Conservation (phyloP, 2,329 filamentous ascomycete species). For the Dactylellina cionopaga region DNA sequence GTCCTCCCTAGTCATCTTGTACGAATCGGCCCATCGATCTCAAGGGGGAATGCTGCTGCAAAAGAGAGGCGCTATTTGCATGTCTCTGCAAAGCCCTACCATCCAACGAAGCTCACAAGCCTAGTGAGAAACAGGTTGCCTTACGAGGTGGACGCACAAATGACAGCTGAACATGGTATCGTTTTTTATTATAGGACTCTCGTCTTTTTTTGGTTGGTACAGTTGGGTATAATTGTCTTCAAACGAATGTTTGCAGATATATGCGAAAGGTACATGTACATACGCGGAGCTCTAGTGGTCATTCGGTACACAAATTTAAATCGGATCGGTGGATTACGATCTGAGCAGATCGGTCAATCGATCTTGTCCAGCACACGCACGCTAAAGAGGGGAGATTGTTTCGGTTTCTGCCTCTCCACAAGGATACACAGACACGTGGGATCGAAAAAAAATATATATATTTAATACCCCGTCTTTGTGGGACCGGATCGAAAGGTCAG, state of each 20-base stretch:
- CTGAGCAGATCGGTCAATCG: conserved; percentile 46
- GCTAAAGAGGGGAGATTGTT: not conserved
- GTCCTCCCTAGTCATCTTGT: too few relatives aligned
- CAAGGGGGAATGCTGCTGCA: too few relatives aligned
- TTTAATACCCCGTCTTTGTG: conserved; percentile 17
- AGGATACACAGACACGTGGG: conserved; percentile 49
- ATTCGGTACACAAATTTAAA: conserved; percentile 30
- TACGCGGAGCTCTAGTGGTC: not conserved
- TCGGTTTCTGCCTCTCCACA: conserved; percentile 12
- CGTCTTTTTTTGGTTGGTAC: not conserved
- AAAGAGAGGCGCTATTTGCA: too few relatives aligned
- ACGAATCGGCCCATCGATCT: too few relatives aligned
- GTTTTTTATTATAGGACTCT: too few relatives aligned
- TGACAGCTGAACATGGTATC: too few relatives aligned
- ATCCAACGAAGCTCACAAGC: too few relatives aligned
- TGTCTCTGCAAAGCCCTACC: too few relatives aligned
- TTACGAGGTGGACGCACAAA: too few relatives aligned
- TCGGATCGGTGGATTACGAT: conserved; percentile 50
- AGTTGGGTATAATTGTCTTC: not conserved
- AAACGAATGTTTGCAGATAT: not conserved
- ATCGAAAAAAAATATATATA: conserved; percentile 4
- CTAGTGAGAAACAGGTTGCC: too few relatives aligned
- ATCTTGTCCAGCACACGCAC: conserved; percentile 32
- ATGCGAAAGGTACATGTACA: not conserved
- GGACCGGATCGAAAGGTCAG: conserved; percentile 8